These are phyloP conservation scores for Melocanna baccifera DNA, from an alignment of 176 grass and related monocot genomes.

Conservation along the genomic window DNA sequence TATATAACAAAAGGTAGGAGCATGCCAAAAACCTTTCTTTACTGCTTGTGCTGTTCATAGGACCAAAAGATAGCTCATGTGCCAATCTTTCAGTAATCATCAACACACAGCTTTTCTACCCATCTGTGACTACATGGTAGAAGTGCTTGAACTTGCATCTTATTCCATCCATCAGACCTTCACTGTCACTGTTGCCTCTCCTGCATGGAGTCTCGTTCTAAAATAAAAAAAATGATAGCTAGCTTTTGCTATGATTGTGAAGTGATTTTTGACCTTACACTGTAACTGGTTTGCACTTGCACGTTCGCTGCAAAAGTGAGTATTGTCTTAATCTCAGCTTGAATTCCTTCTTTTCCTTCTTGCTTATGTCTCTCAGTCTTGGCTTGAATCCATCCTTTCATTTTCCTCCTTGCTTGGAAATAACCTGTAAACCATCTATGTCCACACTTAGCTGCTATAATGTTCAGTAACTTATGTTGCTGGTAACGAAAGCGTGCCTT, in stretches of 20 bases:
- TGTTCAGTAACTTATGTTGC: not conserved
- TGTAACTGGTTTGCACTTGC: not conserved
- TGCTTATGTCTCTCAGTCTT: not conserved
- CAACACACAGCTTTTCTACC: not conserved
- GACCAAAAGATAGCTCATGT: slow-evolving; percentile 4
- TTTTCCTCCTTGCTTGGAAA: not conserved
- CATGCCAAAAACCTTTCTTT: not conserved
- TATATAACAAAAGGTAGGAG: not conserved
- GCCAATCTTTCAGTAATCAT: not conserved
- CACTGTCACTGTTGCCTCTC: not conserved
- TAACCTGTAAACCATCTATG: not conserved
- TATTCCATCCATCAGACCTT: not conserved
- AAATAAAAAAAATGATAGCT: not conserved
- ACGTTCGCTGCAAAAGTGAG: not conserved
- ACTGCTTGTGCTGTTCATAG: not conserved
- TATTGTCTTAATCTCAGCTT: not conserved
- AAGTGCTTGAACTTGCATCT: slow-evolving; percentile 6
- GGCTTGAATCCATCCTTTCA: not conserved
- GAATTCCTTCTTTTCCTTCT: not conserved
- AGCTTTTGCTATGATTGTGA: slow-evolving; percentile 10
- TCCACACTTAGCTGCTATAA: not conserved
- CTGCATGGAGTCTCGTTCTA: not conserved
- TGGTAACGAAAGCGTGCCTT: not conserved
- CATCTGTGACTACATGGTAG: not conserved
- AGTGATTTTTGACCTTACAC: not conserved